phyloP scores from a whole-genome alignment of 495 filamentous ascomycete genomes.

The Penicillium simplicissimum region DNA sequence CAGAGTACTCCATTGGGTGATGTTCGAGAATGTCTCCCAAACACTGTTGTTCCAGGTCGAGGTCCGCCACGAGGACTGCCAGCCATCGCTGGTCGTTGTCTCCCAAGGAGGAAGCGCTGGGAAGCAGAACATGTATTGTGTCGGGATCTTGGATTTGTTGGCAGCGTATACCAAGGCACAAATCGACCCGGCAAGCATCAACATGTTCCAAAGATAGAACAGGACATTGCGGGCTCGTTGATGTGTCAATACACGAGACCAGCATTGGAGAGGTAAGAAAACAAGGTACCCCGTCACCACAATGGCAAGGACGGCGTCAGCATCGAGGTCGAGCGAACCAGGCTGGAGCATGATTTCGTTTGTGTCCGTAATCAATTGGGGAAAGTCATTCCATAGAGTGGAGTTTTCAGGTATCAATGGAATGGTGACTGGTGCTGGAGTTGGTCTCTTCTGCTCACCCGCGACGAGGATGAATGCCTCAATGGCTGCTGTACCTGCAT shows the following conservation, averaged over 20 bases:
- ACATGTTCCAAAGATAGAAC: slow-evolving; percentile 34
- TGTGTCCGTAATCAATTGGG: slow-evolving; percentile 27
- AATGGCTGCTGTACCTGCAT: slow-evolving; percentile 38
- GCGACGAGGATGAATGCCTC: slow-evolving; percentile 38
- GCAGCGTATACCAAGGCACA: slow-evolving; percentile 31
- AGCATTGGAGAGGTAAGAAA: slow-evolving; percentile 39
- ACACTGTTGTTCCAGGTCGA: slow-evolving; percentile 36
- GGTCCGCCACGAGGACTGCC: slow-evolving; percentile 25
- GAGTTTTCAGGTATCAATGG: slow-evolving; percentile 26
- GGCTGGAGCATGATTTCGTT: slow-evolving; percentile 25
- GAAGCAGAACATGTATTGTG: slow-evolving; percentile 39
- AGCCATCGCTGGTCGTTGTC: slow-evolving; percentile 31
- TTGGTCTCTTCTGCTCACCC: slow-evolving; percentile 10
- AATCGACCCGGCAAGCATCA: slow-evolving; percentile 37
- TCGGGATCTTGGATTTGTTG: slow-evolving; percentile 14
- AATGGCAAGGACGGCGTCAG: slow-evolving; percentile 38
- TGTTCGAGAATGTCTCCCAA: slow-evolving; percentile 31
- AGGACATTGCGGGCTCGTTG: slow-evolving; percentile 29
- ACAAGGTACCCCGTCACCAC: slow-evolving; percentile 42
- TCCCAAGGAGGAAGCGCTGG: slow-evolving; percentile 27
- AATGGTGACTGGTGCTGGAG: slow-evolving; percentile 26
- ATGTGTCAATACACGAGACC: slow-evolving; percentile 32
- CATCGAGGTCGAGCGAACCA: slow-evolving; percentile 34
- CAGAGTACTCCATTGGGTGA: slow-evolving; percentile 21
- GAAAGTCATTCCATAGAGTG: slow-evolving; percentile 22